A percentile compares a stretch with the other conserved stretches of the same genome.
phyloP scores from a whole-genome alignment of 1,284 basidiomycete species.

The Puccinia polysora region DNA sequence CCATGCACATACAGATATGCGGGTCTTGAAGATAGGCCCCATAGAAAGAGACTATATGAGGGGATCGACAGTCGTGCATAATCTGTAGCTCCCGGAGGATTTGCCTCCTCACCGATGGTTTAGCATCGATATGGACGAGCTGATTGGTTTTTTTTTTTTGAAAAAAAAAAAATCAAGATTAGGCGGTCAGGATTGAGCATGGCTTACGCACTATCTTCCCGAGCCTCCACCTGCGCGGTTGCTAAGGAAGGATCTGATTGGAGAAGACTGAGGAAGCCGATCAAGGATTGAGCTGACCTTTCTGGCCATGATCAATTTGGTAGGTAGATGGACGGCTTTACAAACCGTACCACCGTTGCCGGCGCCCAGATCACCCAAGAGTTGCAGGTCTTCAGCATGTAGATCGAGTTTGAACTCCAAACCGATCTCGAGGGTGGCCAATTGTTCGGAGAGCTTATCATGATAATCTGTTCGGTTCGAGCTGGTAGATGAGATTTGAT shows the following conservation, averaged over 20 bases:
- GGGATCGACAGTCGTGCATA: conserved; percentile 92
- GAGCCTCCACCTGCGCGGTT: no score
- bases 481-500: conserved; percentile 17
- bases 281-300: conserved; percentile 64
- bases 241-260: not conserved
- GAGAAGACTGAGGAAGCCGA: not conserved
- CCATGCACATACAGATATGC: conserved; percentile 98
- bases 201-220: conserved; percentile 23
- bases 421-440: conserved; percentile 60
- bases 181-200: conserved; percentile 7
- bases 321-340: conserved; percentile 87
- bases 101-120: conserved; percentile 93
- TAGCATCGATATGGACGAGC: conserved; percentile 97
- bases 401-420: conserved; percentile 55
- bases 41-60: conserved; percentile 91
- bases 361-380: conserved; percentile 81
- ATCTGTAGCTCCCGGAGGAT: conserved; percentile 96
- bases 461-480: conserved; percentile 57
- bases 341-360: conserved; percentile 98
- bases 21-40: conserved; percentile 93
- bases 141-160: no score
- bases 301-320: conserved; percentile 84
- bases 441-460: conserved; percentile 66
- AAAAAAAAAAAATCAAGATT: not conserved
- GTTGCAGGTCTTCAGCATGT: conserved; percentile 57